A percentile compares a stretch with the other conserved stretches of the same genome.
These are phyloP conservation scores for Venturiaceae sp. DNA, from an alignment of 2,329 filamentous ascomycete genomes.

Conservation along the genomic window DNA sequence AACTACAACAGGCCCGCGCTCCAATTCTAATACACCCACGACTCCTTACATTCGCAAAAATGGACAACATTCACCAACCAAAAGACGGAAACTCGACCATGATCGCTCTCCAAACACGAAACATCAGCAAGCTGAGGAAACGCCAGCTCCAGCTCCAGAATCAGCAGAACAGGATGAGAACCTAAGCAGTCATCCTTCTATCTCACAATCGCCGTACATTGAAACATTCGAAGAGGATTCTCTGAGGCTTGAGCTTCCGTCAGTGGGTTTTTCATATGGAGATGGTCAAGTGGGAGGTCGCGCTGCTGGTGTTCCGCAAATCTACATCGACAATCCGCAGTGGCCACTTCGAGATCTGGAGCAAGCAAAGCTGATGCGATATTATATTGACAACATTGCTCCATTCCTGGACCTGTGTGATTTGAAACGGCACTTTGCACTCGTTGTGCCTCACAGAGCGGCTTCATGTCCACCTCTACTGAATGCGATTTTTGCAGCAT, in stretches of 20 bases:
- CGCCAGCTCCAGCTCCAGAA: not conserved
- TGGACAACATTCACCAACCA: not conserved
- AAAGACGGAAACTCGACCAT: not conserved
- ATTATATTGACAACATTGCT: constrained; percentile 21
- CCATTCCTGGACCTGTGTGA: constrained; percentile 22
- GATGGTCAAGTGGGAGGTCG: not conserved
- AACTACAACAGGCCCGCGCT: not conserved
- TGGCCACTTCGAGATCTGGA: constrained; percentile 20
- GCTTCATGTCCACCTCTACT: constrained; percentile 41
- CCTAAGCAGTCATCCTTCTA: not conserved
- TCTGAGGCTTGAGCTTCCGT: not conserved
- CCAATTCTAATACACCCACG: not conserved
- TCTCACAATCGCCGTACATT: not conserved
- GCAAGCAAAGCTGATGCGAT: constrained; percentile 20
- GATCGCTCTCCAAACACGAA: not conserved
- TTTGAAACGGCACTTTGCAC: constrained; percentile 38
- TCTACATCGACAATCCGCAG: not conserved
- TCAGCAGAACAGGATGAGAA: not conserved
- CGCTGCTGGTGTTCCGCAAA: not conserved
- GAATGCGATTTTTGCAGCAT: constrained; percentile 48
- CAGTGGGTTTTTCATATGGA: not conserved
- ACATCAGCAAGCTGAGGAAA: not conserved
- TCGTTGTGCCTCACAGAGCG: constrained; percentile 43
- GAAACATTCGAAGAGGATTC: not conserved
- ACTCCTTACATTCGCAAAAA: not conserved